Base-by-base conservation (phyloP, 2,329 filamentous ascomycete genomes). In the Colletotrichum liaoningense region DNA sequence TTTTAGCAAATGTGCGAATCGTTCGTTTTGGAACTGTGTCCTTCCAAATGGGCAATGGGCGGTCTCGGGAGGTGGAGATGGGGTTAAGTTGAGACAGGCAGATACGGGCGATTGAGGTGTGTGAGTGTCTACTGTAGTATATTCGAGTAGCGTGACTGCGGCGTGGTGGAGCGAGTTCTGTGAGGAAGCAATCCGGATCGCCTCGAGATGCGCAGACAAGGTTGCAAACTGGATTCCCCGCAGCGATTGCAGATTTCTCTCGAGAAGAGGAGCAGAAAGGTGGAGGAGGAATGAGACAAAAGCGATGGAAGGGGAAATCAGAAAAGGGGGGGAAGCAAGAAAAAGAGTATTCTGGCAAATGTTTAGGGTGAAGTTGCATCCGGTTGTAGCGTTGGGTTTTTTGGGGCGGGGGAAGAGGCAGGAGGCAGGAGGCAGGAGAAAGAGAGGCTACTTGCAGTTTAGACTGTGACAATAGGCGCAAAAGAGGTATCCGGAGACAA, bases 311-410 rank as follows among this genome's bases (percentile, higher is more conserved):
- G 9, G 42, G 42, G 42, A 49, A 49, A 49, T 49, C 8, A 22
- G 33, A 57, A 73, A 9, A 5, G 64, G 22, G 19, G 12, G 22
- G 42, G 16, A 24, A 63, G 54, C 38, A 55, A 24, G 38, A 22
- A 46, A n/a, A 52, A 49, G 24, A 24, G 22, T 52, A 35, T 24
- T 66, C 30, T 19, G 9, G 62, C 24, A 63, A 63, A 58, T 67
- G 62, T 72, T 60, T 67, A 67, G 72, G 56, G 72, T 72, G 57
- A 73, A 73, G 70, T 70, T 62, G 70, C 70, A 70, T 65, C 60
- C 28, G 60, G 46, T 46, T 33, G 63, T 54, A 74, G 72, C 63
- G 22, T 67, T 67, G 63, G 69, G 62, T 57, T 19, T 35, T 42
- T 42, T 69, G 72, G 67, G 63, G 68, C 33, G 62, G 63, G 58